Percentiles rank a stretch among this genome's conserved stretches.
phyloP scores from a whole-genome alignment of 2,329 filamentous ascomycete genomes.

The Colletotrichum aenigma region DNA sequence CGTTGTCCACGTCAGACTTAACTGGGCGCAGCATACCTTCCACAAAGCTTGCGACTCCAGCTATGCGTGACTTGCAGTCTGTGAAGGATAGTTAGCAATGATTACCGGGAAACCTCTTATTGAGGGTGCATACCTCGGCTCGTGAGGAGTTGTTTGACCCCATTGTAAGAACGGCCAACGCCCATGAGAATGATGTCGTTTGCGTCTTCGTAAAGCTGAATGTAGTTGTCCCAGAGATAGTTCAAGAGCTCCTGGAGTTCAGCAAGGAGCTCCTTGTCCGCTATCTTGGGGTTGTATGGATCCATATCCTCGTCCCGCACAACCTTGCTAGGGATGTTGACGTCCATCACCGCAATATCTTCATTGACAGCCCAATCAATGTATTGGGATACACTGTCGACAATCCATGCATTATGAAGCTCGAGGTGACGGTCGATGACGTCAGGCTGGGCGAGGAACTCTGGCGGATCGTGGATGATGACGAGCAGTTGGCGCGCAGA shows the following conservation, averaged over 20 bases:
- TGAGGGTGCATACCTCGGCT: slow-evolving; percentile 66
- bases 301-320: slow-evolving; percentile 64
- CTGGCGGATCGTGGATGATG: slow-evolving; percentile 89
- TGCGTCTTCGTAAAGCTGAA: slow-evolving; percentile 75
- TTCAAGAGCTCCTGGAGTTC: slow-evolving; percentile 75
- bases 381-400: slow-evolving; percentile 81
- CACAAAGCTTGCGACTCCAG: slow-evolving; percentile 82
- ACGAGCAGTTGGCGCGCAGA: slow-evolving; percentile 73
- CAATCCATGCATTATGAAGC: slow-evolving; percentile 86
- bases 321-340: slow-evolving; percentile 85
- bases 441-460: slow-evolving; percentile 71
- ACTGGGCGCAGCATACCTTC: slow-evolving; percentile 78
- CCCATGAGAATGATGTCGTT: slow-evolving; percentile 85
- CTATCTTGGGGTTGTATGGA: slow-evolving; percentile 46
- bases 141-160: slow-evolving; percentile 80
- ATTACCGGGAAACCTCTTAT: neutral
- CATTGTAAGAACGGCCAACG: slow-evolving; percentile 86
- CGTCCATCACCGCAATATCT: slow-evolving; percentile 84
- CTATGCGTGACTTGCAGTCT: slow-evolving; percentile 71
- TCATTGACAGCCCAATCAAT: slow-evolving; percentile 82
- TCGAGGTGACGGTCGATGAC: slow-evolving; percentile 75
- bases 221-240: slow-evolving; percentile 97
- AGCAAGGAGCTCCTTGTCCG: slow-evolving; percentile 55
- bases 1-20: slow-evolving; percentile 77
- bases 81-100: neutral